Percentiles rank a stretch among this genome's conserved stretches.
These are phyloP conservation scores for Coemansia interrupta DNA, from an alignment of 192 early-diverging fungal genomes.

Conservation along the genomic window DNA sequence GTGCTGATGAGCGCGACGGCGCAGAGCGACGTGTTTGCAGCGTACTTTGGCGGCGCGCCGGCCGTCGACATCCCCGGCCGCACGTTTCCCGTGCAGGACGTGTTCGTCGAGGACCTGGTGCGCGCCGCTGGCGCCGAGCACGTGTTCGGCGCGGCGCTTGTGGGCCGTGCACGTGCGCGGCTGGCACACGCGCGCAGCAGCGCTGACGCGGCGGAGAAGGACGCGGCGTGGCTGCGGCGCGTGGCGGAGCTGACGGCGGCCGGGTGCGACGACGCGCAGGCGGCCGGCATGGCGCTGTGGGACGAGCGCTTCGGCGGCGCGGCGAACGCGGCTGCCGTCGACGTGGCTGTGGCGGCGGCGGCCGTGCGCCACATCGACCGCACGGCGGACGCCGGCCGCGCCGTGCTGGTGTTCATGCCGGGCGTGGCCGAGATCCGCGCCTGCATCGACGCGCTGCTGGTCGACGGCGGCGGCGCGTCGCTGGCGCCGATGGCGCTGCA, in stretches of 20 bases:
- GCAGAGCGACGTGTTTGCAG: conserved; percentile 71
- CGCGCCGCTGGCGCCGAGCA: not conserved
- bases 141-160: conserved; percentile 11
- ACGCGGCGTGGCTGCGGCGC: conserved; percentile 7
- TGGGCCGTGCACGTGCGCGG: conserved; percentile 6
- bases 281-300: conserved; percentile 19
- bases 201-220: not conserved
- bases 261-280: not conserved
- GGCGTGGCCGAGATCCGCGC: conserved; percentile 71
- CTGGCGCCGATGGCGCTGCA: conserved; percentile 59
- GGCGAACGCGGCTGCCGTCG: conserved; percentile 23
- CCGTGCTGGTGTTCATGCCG: conserved; percentile 70
- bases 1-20: conserved; percentile 92
- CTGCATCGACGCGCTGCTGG: conserved; percentile 59
- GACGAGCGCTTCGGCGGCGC: conserved; percentile 21
- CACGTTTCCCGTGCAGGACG: conserved; percentile 68
- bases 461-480: not conserved
- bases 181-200: not conserved
- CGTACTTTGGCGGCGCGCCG: conserved; percentile 70
- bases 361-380: conserved; percentile 60
- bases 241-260: not conserved
- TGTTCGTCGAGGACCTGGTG: conserved; percentile 52
- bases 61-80: conserved; percentile 70
- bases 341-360: conserved; percentile 58
- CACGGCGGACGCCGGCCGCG: conserved; percentile 41